Percentiles rank a stretch among this genome's conserved stretches.
These are phyloP conservation scores for Mycena sp. DNA, from an alignment of 1,284 basidiomycete genomes.

Conservation along the genomic window DNA sequence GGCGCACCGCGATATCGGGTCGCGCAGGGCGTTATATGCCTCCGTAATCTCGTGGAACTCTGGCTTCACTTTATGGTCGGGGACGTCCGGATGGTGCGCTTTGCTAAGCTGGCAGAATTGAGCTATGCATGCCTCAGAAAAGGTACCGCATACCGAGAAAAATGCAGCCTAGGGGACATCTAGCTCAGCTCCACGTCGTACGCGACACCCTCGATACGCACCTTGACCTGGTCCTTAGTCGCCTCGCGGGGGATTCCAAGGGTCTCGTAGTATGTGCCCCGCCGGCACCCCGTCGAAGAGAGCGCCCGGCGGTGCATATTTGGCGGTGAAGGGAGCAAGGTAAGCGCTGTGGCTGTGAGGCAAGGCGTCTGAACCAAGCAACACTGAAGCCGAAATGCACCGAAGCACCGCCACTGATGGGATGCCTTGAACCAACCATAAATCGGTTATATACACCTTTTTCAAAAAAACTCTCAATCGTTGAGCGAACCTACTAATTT, in stretches of 20 bases:
- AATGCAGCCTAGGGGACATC: not conserved
- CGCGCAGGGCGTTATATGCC: conserved; percentile 28
- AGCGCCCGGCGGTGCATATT: conserved; percentile 25
- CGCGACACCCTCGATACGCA: too few species aligned
- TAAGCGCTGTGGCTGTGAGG: too few species aligned
- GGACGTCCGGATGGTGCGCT: conserved; percentile 26
- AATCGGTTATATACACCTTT: too few species aligned
- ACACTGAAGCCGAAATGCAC: too few species aligned
- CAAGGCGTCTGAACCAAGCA: too few species aligned
- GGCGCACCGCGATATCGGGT: conserved; percentile 26
- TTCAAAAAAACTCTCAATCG: too few species aligned
- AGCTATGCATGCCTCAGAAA: not conserved
- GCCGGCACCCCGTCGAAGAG: conserved; percentile 20
- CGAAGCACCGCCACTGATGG: too few species aligned
- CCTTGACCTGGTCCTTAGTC: conserved; percentile 22
- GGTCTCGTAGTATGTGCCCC: conserved; percentile 26
- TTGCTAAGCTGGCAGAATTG: conserved; percentile 21
- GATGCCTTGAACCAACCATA: too few species aligned
- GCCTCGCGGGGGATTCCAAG: conserved; percentile 11
- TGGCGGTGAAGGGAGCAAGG: too few species aligned
- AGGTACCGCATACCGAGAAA: not conserved
- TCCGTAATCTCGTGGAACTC: conserved; percentile 26
- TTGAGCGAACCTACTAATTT: too few species aligned
- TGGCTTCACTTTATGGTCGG: conserved; percentile 21
- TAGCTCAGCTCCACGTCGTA: too few species aligned